phyloP scores from a whole-genome alignment of 352 stramenopile genomes.

The Globisporangium megalacanthum region DNA sequence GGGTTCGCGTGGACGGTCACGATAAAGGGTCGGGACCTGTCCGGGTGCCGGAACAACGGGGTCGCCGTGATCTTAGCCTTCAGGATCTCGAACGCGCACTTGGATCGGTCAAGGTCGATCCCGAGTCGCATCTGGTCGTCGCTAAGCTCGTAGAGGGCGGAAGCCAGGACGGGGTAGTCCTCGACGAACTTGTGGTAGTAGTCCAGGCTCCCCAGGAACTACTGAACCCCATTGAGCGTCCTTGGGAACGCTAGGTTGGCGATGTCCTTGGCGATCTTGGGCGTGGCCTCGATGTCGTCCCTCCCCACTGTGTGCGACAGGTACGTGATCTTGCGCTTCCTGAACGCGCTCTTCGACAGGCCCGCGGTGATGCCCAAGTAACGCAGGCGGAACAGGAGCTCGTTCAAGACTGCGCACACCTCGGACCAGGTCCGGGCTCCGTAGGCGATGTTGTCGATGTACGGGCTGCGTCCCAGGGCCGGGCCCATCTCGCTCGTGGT shows the following conservation, averaged over 20 bases:
- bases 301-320: constrained; percentile 14
- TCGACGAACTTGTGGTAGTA: constrained; percentile 29
- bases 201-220: constrained; percentile 16
- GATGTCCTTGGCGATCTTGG: constrained; percentile 11
- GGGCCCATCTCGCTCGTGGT: neutral
- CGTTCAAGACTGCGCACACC: constrained; percentile 4
- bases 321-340: constrained; percentile 9
- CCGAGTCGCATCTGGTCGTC: neutral
- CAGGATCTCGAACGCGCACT: constrained; percentile 8
- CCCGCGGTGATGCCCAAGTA: constrained; percentile 21
- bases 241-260: constrained; percentile 6
- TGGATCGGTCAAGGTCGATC: neutral
- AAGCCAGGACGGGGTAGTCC: constrained; percentile 14
- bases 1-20: constrained; percentile 17
- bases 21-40: neutral
- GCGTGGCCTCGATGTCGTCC: constrained; percentile 8
- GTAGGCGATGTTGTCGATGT: constrained; percentile 18
- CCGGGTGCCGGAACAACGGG: constrained; percentile 13
- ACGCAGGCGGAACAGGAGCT: constrained; percentile 6
- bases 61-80: constrained; percentile 7
- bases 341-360: constrained; percentile 18
- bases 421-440: constrained; percentile 7
- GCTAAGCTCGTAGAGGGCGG: constrained; percentile 12
- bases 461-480: constrained; percentile 1
- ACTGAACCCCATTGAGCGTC: constrained; percentile 16